A percentile compares a stretch with the other conserved stretches of the same genome.
Conservation (phyloP, 2,329 filamentous ascomycete genomes). For the Fusarium tanahbumbuense region DNA sequence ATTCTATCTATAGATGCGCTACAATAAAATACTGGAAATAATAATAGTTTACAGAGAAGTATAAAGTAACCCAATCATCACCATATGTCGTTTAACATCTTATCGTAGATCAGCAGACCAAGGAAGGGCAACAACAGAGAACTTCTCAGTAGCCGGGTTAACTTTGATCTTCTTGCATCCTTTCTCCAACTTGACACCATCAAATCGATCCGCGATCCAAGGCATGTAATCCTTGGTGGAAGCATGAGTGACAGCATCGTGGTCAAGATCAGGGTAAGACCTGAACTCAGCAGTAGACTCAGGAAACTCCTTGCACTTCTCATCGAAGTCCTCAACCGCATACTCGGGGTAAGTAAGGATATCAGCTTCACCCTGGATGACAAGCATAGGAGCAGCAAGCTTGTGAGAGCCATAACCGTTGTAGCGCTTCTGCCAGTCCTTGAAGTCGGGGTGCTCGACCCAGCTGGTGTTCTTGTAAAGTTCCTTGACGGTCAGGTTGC, state of each 20-base stretch:
- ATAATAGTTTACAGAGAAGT: neutral
- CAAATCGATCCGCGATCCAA: conserved; percentile 8
- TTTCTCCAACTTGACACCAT: conserved; percentile 2
- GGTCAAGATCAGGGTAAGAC: conserved; percentile 4
- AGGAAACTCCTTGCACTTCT: conserved; percentile 7
- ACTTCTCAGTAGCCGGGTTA: neutral
- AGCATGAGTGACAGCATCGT: neutral
- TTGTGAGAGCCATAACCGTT: conserved; percentile 12
- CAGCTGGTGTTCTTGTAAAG: conserved; percentile 25
- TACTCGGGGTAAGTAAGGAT: conserved; percentile 10
- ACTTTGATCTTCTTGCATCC: conserved; percentile 4
- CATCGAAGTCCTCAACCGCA: conserved; percentile 8
- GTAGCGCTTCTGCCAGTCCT: conserved; percentile 26
- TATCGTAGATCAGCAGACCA: neutral
- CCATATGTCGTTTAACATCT: neutral
- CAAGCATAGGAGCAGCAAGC: conserved; percentile 23
- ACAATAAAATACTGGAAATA: neutral
- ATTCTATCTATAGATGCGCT: neutral
- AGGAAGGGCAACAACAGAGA: neutral
- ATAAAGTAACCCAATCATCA: neutral
- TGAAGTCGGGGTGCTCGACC: conserved; percentile 8
- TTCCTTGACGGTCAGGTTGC: neutral
- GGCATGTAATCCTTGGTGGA: neutral
- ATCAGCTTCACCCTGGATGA: conserved; percentile 14
- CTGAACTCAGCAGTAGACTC: conserved; percentile 3